Evolutionary conservation across 176 grass and related monocot genomes (phyloP).

Genomic region (Rhynchospora tenuis): DNA sequence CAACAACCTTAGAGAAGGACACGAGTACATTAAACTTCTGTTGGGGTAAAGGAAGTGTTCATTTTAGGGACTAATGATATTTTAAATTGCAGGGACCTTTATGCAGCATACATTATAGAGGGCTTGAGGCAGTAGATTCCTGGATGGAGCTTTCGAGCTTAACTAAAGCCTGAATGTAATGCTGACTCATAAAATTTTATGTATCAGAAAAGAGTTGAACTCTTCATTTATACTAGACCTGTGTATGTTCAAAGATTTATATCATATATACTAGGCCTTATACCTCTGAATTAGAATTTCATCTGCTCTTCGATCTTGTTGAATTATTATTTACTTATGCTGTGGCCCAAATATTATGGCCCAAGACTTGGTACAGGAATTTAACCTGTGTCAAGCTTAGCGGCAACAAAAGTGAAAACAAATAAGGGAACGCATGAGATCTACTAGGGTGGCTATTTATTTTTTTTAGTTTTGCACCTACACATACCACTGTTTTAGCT

Average conservation of each 20-base stretch:
- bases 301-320: not conserved
- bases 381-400: too few species aligned
- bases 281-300: not conserved
- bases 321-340: too few species aligned
- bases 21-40: not conserved
- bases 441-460: too few species aligned
- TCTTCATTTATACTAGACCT: not conserved
- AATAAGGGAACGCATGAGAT: too few species aligned
- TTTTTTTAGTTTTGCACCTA: too few species aligned
- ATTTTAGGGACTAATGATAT: not conserved
- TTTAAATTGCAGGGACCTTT: slow-evolving; percentile 57
- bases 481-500: too few species aligned
- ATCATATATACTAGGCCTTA: not conserved
- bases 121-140: slow-evolving; percentile 57
- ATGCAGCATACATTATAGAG: slow-evolving; percentile 76
- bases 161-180: not conserved
- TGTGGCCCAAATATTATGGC: too few species aligned
- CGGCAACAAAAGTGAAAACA: too few species aligned
- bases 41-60: not conserved
- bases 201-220: not conserved
- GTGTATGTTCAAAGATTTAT: not conserved
- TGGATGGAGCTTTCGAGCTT: not conserved
- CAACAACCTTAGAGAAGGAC: too few species aligned
- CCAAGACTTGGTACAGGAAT: too few species aligned
- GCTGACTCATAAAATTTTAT: not conserved